A percentile compares a stretch with the other conserved stretches of the same genome.
Conservation (phyloP, 441 rosid genomes). For the Aquilaria agallochum region DNA sequence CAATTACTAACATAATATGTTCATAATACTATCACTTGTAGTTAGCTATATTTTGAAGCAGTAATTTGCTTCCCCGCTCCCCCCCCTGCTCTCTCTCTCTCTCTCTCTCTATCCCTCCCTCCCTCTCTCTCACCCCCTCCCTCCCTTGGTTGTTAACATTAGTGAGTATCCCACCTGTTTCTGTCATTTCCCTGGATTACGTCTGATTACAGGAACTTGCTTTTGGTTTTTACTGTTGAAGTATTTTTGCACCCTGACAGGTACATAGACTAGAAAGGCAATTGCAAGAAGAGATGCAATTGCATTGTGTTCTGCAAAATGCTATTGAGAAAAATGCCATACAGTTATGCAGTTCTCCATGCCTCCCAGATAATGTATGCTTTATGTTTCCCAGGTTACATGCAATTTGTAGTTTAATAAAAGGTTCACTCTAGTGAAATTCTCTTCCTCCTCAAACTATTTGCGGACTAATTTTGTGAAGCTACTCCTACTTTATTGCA, state of each 20-base stretch:
- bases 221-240: not conserved
- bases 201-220: not conserved
- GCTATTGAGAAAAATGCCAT: constrained; percentile 52
- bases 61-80: no score
- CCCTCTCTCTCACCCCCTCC: no score
- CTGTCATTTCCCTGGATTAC: not conserved
- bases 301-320: constrained; percentile 50
- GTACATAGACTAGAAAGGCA: constrained; percentile 55
- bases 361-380: constrained; percentile 57
- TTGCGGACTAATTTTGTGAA: no score
- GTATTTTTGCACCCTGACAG: constrained; percentile 33
- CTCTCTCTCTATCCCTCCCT: no score
- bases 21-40: no score
- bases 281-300: constrained; percentile 58
- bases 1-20: no score
- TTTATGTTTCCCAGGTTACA: not conserved
- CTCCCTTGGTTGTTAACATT: not conserved
- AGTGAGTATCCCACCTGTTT: not conserved
- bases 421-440: no score
- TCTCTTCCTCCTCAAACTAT: no score
- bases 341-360: constrained; percentile 41
- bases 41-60: no score
- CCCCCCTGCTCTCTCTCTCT: no score
- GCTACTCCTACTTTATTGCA: no score
- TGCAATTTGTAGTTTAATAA: no score